Evolutionary conservation across 805 yeast species (phyloP).

Genomic region (Lachancea quebecensis): DNA sequence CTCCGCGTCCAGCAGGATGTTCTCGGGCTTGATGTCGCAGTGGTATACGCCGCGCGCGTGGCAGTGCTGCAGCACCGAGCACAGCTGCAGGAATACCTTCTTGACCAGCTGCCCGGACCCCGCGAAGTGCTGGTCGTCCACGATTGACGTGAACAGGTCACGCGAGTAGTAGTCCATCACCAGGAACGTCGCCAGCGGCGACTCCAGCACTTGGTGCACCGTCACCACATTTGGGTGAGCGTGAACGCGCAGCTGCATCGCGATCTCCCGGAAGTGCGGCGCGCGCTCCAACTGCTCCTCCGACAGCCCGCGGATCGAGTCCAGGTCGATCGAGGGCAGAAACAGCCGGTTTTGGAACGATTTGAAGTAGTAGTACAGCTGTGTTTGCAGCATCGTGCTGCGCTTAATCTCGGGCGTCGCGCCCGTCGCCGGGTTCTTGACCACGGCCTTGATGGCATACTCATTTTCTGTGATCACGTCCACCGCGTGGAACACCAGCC

Average conservation of each 20-base stretch:
- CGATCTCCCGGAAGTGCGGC: constrained; percentile 53
- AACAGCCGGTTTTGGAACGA: constrained; percentile 17
- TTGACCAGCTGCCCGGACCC: constrained; percentile 46
- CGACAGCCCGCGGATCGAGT: constrained; percentile 26
- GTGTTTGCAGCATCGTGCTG: constrained; percentile 23
- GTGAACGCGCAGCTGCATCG: constrained; percentile 68
- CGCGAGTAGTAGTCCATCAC: constrained; percentile 85
- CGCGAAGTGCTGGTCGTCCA: constrained; percentile 59
- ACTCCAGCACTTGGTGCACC: constrained; percentile 65
- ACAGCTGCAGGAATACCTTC: constrained; percentile 63
- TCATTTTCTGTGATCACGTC: constrained; percentile 44
- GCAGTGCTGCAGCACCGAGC: constrained; percentile 76
- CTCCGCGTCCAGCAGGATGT: constrained; percentile 64
- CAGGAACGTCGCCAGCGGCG: constrained; percentile 52
- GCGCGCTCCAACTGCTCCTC: constrained; percentile 31
- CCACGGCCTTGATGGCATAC: constrained; percentile 67
- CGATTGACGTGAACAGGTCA: constrained; percentile 80
- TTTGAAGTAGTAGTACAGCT: constrained; percentile 22
- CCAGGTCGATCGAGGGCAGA: constrained; percentile 23
- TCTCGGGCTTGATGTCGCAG: constrained; percentile 94
- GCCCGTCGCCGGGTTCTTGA: constrained; percentile 37
- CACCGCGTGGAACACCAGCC: constrained; percentile 65
- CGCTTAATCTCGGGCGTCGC: constrained; percentile 16
- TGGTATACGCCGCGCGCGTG: constrained; percentile 82
- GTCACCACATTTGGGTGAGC: constrained; percentile 71